A percentile compares a stretch with the other conserved stretches of the same genome.
Evolutionary conservation across 2,329 filamentous ascomycete genomes (phyloP).

Genomic region (Ascochyta koolunga): DNA sequence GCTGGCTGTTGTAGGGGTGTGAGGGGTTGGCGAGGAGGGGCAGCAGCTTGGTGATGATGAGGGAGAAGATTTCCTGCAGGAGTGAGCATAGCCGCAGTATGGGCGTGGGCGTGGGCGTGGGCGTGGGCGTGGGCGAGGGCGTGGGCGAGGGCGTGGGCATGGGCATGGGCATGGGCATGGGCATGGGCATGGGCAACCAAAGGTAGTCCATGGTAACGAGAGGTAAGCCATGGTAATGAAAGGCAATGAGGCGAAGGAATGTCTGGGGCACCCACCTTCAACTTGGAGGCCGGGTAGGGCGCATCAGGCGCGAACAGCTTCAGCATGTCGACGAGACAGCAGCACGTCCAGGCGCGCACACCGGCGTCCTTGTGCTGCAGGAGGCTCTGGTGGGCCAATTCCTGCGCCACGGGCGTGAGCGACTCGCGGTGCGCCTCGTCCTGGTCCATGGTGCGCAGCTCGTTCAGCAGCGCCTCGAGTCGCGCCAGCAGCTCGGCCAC

Average conservation of each 20-base stretch:
- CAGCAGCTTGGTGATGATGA: constrained; percentile 83
- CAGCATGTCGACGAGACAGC: constrained; percentile 91
- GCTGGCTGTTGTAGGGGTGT: constrained; percentile 89
- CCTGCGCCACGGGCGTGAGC: constrained; percentile 81
- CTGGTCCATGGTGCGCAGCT: constrained; percentile 85
- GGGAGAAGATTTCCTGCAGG: constrained; percentile 87
- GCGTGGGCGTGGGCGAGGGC: constrained; percentile 14
- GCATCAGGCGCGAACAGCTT: constrained; percentile 92
- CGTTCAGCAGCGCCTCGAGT: constrained; percentile 78
- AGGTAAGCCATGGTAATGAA: no score
- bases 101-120: neutral
- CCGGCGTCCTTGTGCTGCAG: constrained; percentile 92
- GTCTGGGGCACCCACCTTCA: constrained; percentile 87
- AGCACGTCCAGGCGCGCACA: constrained; percentile 85
- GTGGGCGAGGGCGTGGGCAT: constrained; percentile 16
- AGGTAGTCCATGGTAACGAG: no score
- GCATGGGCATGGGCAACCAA: constrained; percentile 20
- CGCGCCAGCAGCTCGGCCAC: constrained; percentile 82
- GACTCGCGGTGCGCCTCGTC: constrained; percentile 83
- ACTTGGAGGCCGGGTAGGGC: constrained; percentile 85
- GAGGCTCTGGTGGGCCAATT: constrained; percentile 81
- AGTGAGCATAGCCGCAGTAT: constrained; percentile 19
- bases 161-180: neutral
- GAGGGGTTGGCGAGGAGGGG: constrained; percentile 84
- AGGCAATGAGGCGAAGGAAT: no score